Evolutionary conservation across 306 rosid species (phyloP), one percentile per base, ranked within the genome.

Genomic region (Datisca glomerata): DNA sequence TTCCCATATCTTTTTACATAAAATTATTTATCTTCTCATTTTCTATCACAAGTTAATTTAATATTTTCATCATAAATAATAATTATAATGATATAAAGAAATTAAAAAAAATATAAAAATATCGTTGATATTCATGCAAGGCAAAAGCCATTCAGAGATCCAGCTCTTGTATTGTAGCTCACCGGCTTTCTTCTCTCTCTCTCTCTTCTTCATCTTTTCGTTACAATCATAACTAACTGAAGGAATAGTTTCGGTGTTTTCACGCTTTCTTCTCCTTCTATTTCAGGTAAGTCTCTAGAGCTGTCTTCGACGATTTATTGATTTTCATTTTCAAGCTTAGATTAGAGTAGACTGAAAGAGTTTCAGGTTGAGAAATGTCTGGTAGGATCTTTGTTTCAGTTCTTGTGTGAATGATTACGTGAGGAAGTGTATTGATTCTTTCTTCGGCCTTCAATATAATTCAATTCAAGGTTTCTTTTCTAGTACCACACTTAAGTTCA

Each of bases 1-100:
- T 21, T 53, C 53, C 73, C 64, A 82, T 82, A 82, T 87, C 92
- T 18, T 47, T 54, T 39, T 38, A 18, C 23, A 24, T 1, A 2
- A 28, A 42, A 41, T 9, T 22, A 21, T 36, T n/a, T 16, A n/a
- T 42, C 24, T 22, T 18, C 33, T 40, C 16, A 28, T 18, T 40
- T 38, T 7, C 24, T 18, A n/a, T 14, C 18, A 39, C 18, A 2
- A 28, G 41, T 12, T 22, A 4, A 10, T 13, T 5, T 21, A 24
- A 27, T n/a, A 25, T 18, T 18, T 27, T 18, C 58, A 28, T 21
- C 35, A 22, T 1, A 37, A 38, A 16, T 2, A 14, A 8, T 11
- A 0, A 8, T 8, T 31, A 29, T 7, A 36, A 21, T 37, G 10
- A 2, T 2, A 14, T 7, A 21, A 21, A 43, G 13, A 12, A 43